Conservation (phyloP, 805 yeast species). For the Lachancea waltii region DNA sequence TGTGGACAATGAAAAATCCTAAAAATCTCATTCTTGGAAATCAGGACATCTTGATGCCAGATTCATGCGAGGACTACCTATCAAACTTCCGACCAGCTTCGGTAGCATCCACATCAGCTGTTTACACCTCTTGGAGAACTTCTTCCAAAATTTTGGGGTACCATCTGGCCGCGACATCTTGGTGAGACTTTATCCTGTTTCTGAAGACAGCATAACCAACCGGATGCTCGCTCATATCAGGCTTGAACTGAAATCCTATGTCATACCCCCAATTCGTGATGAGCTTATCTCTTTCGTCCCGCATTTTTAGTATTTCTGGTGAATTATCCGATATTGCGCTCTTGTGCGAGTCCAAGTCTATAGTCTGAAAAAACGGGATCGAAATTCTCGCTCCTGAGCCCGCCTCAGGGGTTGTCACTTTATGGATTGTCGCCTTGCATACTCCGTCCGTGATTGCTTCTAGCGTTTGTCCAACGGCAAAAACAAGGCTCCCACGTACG, state of each 20-base stretch:
- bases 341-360: slow-evolving; percentile 13
- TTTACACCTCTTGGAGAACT: slow-evolving; percentile 9
- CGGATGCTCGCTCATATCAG: slow-evolving; percentile 14
- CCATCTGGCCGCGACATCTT: slow-evolving; percentile 37
- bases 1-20: too few relatives aligned
- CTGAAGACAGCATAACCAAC: slow-evolving; percentile 37
- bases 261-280: slow-evolving; percentile 16
- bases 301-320: slow-evolving; percentile 9
- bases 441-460: slow-evolving; percentile 54
- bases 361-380: slow-evolving; percentile 21
- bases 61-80: too few relatives aligned
- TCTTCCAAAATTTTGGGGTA: slow-evolving; percentile 29
- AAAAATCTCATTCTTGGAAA: too few relatives aligned
- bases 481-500: slow-evolving; percentile 43
- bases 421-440: slow-evolving; percentile 54
- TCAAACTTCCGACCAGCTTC: too few relatives aligned
- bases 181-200: slow-evolving; percentile 37
- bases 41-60: too few relatives aligned
- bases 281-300: slow-evolving; percentile 14
- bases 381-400: slow-evolving; percentile 22
- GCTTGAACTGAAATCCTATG: slow-evolving; percentile 17
- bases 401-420: slow-evolving; percentile 41
- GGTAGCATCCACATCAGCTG: background rate
- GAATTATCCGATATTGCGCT: slow-evolving; percentile 12
- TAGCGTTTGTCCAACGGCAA: slow-evolving; percentile 54